Evolutionary conservation across 2,329 filamentous ascomycete genomes (phyloP), one percentile per base, ranked within the genome.

Genomic region (Cladosporium halotolerans): DNA sequence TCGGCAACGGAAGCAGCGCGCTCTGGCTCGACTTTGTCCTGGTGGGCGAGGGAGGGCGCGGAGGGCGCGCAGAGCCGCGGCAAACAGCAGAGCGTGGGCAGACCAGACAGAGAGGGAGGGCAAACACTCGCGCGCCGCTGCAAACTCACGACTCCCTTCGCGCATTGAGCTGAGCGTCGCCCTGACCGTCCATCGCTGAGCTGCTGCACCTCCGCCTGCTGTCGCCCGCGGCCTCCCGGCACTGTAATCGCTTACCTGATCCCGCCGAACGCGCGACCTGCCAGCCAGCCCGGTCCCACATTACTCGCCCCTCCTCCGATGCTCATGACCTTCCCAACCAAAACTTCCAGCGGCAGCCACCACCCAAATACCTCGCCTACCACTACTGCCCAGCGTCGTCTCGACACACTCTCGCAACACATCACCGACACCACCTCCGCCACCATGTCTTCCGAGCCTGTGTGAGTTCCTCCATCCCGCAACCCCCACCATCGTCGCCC

Each of bases 361-460:
- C 46, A 42, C 28, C 46, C 36, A 49, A 49, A 31, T 49, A 49
- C 46, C 32, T 33, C 32, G 38, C 41, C 46, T 36, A 13, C 19
- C 23, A 39, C 28, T 19, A 19, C 45, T 19, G 49, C 42, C 9
- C 49, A 52, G 34, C 49, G 34, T 31, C 49, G 49, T 19, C 49
- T 52, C 14, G 41, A 52, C 19, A 38, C 42, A 11, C 33, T 52
- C 23, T 40, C 50, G 40, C 50, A 52, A 9, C 50, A 52, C 31
- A 9, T 52, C 50, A 39, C 50, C 28, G n/a, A 41, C 14, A 31
- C 43, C 57, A 36, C 23, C 28, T n/a, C 57, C 50, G 52, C 55
- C 58, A 63, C 47, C 53, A 65, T 65, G 62, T 61, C 60, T 55
- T 56, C 58, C 45, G 61, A 65, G 58, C 60, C 61, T 57, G 62